Base-by-base conservation (phyloP, 257 asterid genomes). In the Orobanche coerulescens region DNA sequence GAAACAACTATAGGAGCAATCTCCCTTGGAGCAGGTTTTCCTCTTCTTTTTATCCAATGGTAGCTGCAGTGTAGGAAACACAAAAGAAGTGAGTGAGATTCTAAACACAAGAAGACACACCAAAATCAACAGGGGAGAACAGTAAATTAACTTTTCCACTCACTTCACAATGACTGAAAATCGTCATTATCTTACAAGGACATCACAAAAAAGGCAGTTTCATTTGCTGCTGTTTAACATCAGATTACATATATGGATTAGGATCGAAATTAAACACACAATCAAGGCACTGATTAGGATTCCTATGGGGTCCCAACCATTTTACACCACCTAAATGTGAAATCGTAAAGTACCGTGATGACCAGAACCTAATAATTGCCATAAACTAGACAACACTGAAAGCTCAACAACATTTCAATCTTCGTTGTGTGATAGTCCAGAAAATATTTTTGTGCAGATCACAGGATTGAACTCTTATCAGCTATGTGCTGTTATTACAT, bases 1-100 rank as follows among this genome's bases (percentile, higher is more conserved):
- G 96, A 93, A 40, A 93, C 97, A 68, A 93, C 78, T 34, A 93
- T 72, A 23, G 99, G 99, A 79, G 99, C 97, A 68, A 83, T 79
- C 72, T 85, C 92, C 74, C 99, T 80, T 0, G 90, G 83, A 30
- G 97, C 96, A 62, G 99, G 96, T 71, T 78, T 93, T 67, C 96
- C 97, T 79, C 69, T 93, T 60, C 97, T 77, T 68, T 79, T 83
- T 68, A 93, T 93, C 99, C 97, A 93, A n/a, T 93, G 99, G 75
- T 84, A 93, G 59, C 97, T 93, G 90, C 82, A 73, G 23, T 9
- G 60, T 14, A 53, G 55, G 46, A 68, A 54, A 43, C 12, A 43
- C 57, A 24, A 62, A 60, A 63, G n/a, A 50, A 62, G 22, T 23
- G 58, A 43, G 10, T 73, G 66, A 67, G 62, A 56, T 58, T 58